These are phyloP conservation scores for Oryza australiensis DNA, from an alignment of 176 grass and related monocot genomes.

Conservation along the genomic window DNA sequence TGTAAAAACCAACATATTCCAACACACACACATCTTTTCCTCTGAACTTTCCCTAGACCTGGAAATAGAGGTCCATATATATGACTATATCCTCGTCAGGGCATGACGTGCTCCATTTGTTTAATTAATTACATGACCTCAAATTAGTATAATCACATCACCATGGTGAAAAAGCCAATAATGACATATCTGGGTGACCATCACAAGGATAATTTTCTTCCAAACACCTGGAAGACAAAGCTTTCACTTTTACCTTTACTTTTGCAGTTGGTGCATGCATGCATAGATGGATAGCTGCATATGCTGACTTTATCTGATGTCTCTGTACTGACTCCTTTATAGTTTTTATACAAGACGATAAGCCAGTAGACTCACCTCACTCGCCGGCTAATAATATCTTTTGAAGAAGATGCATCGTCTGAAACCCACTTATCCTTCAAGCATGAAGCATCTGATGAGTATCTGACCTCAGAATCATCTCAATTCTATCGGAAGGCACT, in stretches of 20 bases:
- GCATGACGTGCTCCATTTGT: not conserved
- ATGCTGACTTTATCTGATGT: not conserved
- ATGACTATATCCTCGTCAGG: not conserved
- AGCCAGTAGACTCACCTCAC: not conserved
- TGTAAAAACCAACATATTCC: not conserved
- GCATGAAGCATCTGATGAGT: slow-evolving; percentile 4
- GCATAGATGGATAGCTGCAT: not conserved
- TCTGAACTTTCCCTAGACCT: not conserved
- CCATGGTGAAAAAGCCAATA: not conserved
- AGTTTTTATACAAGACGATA: not conserved
- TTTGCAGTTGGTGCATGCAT: slow-evolving; percentile 1
- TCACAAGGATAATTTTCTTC: not conserved
- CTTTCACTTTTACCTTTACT: not conserved
- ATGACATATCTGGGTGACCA: not conserved
- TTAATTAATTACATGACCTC: not conserved
- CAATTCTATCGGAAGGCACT: not conserved
- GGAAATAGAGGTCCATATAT: not conserved
- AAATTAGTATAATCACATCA: not conserved
- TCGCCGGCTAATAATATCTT: not conserved
- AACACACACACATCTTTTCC: not conserved
- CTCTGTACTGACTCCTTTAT: not conserved
- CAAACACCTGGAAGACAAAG: not conserved
- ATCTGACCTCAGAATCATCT: slow-evolving; percentile 30
- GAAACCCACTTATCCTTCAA: slow-evolving; percentile 29
- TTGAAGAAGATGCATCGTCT: not conserved